Base-by-base conservation (phyloP, 2,329 filamentous ascomycete genomes). In the Pseudogymnoascus sp. region DNA sequence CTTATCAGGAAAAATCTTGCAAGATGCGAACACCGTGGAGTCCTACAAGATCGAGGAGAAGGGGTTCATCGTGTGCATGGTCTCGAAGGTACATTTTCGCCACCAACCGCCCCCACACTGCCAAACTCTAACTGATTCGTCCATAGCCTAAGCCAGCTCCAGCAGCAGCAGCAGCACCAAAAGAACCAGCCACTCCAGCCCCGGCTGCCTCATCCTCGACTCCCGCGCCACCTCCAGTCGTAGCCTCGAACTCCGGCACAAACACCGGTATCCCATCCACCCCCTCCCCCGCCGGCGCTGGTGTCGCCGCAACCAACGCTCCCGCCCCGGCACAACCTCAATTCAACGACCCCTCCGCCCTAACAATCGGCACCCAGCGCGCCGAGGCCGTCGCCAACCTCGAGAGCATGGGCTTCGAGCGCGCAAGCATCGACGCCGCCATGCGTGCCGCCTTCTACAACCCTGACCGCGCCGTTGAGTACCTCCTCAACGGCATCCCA, bases 41-140 rank as follows among this genome's bases (percentile, higher is more conserved):
- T 93, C 90, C 42, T 97, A 97, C 81, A 96, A 91, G 79, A 97
- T 99, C 67, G 93, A 99, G 78, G 95, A 97, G 84, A 99, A 97
- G 83, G 95, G 95, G 38, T 99, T 97, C 76, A 92, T 99, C 72
- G 95, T 99, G 65, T 99, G 95, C 80, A 96, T 99, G 87, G 88
- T 96, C 71, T 91, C 91, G 75, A 97, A 97, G 90, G 93, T 96
- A 80, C 67, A 76, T 67, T 35, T 19, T 31, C 42, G 19, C 60
- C 40, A 31, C 26, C 24, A 31, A 42, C 16, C 33, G 33, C 14
- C 42, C n/a, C 7, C 61, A 11, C 31, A 21, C 11, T 16, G 42
- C 33, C 16, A n/a, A 3, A 63, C 21, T 59, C 62, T 68, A 56
- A 67, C 66, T 74, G 66, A 74, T 65, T 35, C 62, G 59, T 61